These are phyloP conservation scores for Catenaria anguillulae DNA, from an alignment of 371 early-diverging fungal genomes.

Conservation along the genomic window DNA sequence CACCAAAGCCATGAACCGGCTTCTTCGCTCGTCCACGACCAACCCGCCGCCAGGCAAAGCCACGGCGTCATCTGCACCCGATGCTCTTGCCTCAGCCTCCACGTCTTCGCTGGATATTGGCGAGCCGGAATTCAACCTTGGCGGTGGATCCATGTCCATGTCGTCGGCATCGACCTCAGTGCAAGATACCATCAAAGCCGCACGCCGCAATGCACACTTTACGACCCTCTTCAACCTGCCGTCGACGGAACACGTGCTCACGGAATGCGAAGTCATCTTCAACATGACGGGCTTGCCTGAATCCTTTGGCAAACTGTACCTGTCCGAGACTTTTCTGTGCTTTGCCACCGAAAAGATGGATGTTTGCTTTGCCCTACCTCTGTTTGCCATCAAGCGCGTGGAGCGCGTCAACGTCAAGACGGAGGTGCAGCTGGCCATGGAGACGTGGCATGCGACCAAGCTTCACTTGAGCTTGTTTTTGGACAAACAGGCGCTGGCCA, in stretches of 20 bases:
- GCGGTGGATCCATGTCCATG: too few species aligned
- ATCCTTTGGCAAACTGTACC: conserved; percentile 45
- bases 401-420: conserved; percentile 47
- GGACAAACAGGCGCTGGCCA: conserved; percentile 28
- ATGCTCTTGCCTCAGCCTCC: background rate
- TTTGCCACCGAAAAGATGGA: conserved; percentile 46
- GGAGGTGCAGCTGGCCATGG: conserved; percentile 31
- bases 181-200: too few species aligned
- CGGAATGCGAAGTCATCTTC: conserved; percentile 35
- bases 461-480: conserved; percentile 18
- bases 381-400: conserved; percentile 76
- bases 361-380: conserved; percentile 61
- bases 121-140: background rate
- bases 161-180: too few species aligned
- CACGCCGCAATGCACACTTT: conserved; percentile 63
- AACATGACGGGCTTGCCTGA: background rate
- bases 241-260: conserved; percentile 39
- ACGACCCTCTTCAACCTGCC: conserved; percentile 57
- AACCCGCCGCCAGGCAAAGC: conserved; percentile 15
- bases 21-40: conserved; percentile 39
- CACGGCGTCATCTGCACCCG: background rate
- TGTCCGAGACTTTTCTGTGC: conserved; percentile 72
- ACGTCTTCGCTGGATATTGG: background rate
- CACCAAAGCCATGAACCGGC: conserved; percentile 66
- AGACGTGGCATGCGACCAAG: conserved; percentile 36